Evolutionary conservation across 257 asterid species (phyloP).

Genomic region (Solanum sparsipilum): DNA sequence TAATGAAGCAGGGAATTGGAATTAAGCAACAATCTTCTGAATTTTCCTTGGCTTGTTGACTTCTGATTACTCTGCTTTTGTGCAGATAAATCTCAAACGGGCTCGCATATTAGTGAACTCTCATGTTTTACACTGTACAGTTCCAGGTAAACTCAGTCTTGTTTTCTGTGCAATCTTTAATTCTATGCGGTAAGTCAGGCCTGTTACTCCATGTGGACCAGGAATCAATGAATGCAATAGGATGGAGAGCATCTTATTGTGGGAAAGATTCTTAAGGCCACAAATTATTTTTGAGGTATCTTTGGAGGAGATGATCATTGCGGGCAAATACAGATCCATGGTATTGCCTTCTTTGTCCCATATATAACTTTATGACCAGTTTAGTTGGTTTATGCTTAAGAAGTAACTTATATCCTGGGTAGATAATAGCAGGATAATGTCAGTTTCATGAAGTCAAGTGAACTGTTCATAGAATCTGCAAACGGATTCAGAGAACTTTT

Average conservation of each 20-base stretch:
- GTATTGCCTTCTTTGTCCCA: conserved; percentile 25
- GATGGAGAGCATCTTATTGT: conserved; percentile 64
- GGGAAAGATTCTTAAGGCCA: conserved; percentile 71
- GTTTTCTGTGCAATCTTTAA: neutral
- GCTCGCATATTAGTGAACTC: conserved; percentile 85
- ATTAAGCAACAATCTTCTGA: neutral
- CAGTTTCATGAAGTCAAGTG: neutral
- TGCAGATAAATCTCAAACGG: conserved; percentile 94
- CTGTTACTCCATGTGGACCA: conserved; percentile 17
- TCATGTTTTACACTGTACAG: conserved; percentile 36
- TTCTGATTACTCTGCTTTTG: conserved; percentile 10
- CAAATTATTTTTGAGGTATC: conserved; percentile 60
- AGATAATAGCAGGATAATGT: neutral
- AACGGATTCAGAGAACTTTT: neutral
- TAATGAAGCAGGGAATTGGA: neutral
- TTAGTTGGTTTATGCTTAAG: neutral
- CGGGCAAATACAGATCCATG: conserved; percentile 41
- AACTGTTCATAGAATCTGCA: neutral
- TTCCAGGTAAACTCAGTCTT: conserved; percentile 48
- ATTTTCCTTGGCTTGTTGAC: neutral
- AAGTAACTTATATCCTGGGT: neutral
- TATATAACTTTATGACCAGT: neutral
- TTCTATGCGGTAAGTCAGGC: neutral
- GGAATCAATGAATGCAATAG: conserved; percentile 71
- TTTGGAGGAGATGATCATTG: conserved; percentile 64